These are phyloP conservation scores for Chrysophaeum taylorii DNA, from an alignment of 352 stramenopile genomes.

Conservation along the genomic window DNA sequence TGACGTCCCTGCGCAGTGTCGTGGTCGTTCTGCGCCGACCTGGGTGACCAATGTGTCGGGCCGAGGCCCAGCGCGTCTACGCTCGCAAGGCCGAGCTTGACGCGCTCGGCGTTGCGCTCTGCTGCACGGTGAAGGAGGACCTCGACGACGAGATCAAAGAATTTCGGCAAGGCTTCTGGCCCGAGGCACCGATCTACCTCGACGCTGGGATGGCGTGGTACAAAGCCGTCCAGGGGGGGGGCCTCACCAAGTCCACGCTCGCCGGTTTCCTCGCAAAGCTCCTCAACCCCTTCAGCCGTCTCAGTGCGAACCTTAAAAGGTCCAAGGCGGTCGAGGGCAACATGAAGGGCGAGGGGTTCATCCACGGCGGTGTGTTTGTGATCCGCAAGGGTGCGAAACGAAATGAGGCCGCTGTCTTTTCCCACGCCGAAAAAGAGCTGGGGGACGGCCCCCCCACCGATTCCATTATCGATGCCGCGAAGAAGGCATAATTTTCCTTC, in stretches of 20 bases:
- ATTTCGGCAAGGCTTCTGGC: background rate
- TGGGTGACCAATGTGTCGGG: slow-evolving; percentile 11
- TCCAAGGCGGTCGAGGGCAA: background rate
- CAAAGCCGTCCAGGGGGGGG: background rate
- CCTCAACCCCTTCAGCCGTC: background rate
- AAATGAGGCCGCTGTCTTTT: background rate
- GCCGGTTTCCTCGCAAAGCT: background rate
- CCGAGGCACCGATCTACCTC: background rate
- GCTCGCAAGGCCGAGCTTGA: background rate
- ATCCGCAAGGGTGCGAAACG: background rate
- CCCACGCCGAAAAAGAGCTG: slow-evolving; percentile 1
- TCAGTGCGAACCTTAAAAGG: background rate
- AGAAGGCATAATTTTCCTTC: no score
- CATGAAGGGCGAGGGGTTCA: slow-evolving; percentile 2
- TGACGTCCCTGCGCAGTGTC: no score
- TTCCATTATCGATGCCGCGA: background rate
- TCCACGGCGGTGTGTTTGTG: slow-evolving; percentile 9
- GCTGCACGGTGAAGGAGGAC: slow-evolving; percentile 5
- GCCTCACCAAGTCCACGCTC: background rate
- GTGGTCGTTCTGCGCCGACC: no score
- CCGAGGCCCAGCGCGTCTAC: background rate
- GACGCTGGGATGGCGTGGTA: background rate
- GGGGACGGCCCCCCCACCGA: background rate
- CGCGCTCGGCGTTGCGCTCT: background rate
- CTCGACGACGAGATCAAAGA: background rate